These are phyloP conservation scores for Diplotaxis tenuifolia DNA, from an alignment of 345 rosid species.

Conservation along the genomic window DNA sequence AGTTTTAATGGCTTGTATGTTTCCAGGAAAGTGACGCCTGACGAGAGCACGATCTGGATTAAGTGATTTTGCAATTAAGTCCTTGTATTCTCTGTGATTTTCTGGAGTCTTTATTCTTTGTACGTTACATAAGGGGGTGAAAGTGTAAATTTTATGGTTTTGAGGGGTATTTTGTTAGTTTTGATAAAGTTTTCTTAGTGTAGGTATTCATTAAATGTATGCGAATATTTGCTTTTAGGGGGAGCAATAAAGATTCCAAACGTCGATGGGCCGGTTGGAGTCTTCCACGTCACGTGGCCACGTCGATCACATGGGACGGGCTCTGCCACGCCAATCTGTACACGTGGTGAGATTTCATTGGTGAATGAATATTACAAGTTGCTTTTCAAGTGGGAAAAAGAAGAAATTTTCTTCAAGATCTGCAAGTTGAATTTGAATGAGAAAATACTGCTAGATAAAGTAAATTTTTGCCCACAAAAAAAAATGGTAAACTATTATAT, in stretches of 20 bases:
- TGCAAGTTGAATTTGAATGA: slow-evolving; percentile 18
- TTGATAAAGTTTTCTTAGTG: too few species aligned
- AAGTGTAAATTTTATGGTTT: too few species aligned
- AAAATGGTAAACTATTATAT: too few species aligned
- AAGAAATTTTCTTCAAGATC: slow-evolving; percentile 7
- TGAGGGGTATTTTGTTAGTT: too few species aligned
- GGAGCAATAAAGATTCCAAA: slow-evolving; percentile 22
- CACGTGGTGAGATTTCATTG: slow-evolving; percentile 8
- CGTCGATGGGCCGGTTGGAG: slow-evolving; percentile 17
- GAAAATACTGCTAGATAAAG: background rate
- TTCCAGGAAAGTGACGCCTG: slow-evolving; percentile 33
- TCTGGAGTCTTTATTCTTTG: background rate
- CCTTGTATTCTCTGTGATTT: too few species aligned
- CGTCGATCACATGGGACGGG: slow-evolving; percentile 28
- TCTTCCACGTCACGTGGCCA: slow-evolving; percentile 28
- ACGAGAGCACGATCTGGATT: slow-evolving; percentile 18
- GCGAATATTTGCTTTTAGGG: slow-evolving; percentile 33
- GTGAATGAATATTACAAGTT: background rate
- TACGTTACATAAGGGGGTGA: background rate
- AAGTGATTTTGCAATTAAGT: slow-evolving; percentile 1
- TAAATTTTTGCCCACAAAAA: too few species aligned
- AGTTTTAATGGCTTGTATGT: slow-evolving; percentile 21
- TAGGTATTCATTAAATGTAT: too few species aligned
- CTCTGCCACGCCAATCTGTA: slow-evolving; percentile 20
- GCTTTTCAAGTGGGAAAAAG: background rate